phyloP scores from a whole-genome alignment of 2,329 filamentous ascomycete species.

The Phialocephala sp. region DNA sequence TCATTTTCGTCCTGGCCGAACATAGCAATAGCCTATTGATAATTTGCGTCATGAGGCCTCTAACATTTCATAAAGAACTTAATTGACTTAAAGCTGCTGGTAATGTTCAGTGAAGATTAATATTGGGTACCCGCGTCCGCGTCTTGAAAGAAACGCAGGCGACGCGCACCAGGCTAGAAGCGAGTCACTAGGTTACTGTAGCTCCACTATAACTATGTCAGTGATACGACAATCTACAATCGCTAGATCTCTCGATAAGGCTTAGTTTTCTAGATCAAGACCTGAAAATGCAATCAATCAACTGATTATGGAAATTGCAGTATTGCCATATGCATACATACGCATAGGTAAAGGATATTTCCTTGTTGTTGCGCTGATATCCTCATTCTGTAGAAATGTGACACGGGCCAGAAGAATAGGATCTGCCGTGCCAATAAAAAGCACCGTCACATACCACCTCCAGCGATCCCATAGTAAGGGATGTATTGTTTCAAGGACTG shows the following conservation, averaged over 20 bases:
- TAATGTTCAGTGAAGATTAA: not conserved
- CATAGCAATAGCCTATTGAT: conserved; percentile 43
- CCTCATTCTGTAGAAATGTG: too few relatives aligned
- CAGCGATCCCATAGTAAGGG: not conserved
- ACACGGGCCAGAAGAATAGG: too few relatives aligned
- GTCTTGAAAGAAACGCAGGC: not conserved
- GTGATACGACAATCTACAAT: too few relatives aligned
- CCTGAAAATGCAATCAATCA: too few relatives aligned
- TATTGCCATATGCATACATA: too few relatives aligned
- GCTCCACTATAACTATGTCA: too few relatives aligned
- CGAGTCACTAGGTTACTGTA: not conserved
- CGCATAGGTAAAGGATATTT: too few relatives aligned
- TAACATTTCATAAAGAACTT: conserved; percentile 28
- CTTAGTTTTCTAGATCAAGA: too few relatives aligned
- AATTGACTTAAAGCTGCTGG: conserved; percentile 15
- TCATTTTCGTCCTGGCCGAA: conserved; percentile 38
- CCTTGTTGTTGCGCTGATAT: too few relatives aligned
- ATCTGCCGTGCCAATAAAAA: not conserved
- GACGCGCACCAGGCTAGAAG: conserved; percentile 10
- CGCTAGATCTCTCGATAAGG: too few relatives aligned
- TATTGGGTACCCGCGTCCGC: not conserved
- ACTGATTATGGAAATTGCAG: too few relatives aligned
- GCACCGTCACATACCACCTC: not conserved
- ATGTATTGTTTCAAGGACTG: not conserved
- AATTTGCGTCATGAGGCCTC: conserved; percentile 38